Evolutionary conservation across 2,329 filamentous ascomycete species (phyloP).

Genomic region (Aspergillus sp.): DNA sequence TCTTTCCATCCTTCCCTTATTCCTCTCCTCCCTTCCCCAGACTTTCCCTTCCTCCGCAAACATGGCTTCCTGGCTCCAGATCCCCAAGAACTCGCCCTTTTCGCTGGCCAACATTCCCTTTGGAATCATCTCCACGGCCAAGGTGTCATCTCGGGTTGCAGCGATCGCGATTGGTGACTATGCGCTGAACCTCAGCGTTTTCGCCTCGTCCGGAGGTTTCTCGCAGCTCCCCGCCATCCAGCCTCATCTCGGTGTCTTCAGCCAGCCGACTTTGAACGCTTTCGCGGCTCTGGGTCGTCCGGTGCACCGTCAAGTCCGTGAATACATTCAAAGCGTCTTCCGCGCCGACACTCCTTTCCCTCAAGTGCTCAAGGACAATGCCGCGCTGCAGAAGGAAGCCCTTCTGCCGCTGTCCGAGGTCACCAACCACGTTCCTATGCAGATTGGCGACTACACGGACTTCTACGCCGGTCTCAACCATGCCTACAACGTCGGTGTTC

Average conservation of each 20-base stretch:
- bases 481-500: slow-evolving; percentile 68
- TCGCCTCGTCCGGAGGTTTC: slow-evolving; percentile 61
- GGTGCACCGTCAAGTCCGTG: slow-evolving; percentile 66
- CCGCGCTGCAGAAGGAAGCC: slow-evolving; percentile 54
- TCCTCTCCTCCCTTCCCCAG: not conserved
- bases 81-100: slow-evolving; percentile 64
- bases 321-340: slow-evolving; percentile 68
- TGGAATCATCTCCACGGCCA: slow-evolving; percentile 70
- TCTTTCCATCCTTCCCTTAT: not conserved
- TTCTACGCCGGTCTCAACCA: slow-evolving; percentile 82
- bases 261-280: slow-evolving; percentile 64
- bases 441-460: slow-evolving; percentile 80
- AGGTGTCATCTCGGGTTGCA: slow-evolving; percentile 57
- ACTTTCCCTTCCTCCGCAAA: slow-evolving; percentile 16
- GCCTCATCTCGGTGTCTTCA: slow-evolving; percentile 61
- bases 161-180: slow-evolving; percentile 72
- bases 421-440: slow-evolving; percentile 70
- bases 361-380: slow-evolving; percentile 63
- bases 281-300: slow-evolving; percentile 71
- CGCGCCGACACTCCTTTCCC: slow-evolving; percentile 58
- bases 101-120: slow-evolving; percentile 81
- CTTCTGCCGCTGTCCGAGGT: slow-evolving; percentile 61
- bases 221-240: slow-evolving; percentile 56
- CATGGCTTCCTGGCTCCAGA: slow-evolving; percentile 58
- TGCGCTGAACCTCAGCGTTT: slow-evolving; percentile 66